Conservation (phyloP, 2,329 filamentous ascomycete species). For the Aspergillus sp. region DNA sequence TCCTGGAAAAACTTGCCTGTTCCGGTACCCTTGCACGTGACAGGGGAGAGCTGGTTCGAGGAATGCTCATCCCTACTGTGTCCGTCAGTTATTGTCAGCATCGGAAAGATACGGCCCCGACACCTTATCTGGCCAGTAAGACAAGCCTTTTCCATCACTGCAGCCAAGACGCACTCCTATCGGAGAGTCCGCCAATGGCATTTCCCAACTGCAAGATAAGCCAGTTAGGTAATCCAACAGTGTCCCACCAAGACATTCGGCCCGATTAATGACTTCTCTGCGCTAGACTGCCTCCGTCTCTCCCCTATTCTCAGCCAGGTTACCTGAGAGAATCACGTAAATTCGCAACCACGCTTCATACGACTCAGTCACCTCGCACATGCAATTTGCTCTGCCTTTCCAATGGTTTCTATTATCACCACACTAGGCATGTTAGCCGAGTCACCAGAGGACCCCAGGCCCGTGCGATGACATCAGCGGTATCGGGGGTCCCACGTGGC, state of each 20-base stretch:
- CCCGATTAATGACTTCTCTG: too few relatives aligned
- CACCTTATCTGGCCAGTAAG: not conserved
- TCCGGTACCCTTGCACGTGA: not conserved
- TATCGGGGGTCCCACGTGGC: constrained; percentile 1
- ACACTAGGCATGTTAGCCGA: not conserved
- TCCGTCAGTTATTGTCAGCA: too few relatives aligned
- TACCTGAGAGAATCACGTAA: not conserved
- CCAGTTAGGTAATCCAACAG: not conserved
- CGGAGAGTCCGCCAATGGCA: not conserved
- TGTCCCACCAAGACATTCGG: not conserved
- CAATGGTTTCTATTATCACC: not conserved
- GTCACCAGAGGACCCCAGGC: too few relatives aligned
- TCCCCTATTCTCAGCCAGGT: not conserved
- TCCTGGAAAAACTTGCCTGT: not conserved
- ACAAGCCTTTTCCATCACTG: constrained; percentile 1
- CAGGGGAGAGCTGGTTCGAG: not conserved
- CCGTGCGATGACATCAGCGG: not conserved
- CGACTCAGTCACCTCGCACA: not conserved
- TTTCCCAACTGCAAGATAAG: not conserved
- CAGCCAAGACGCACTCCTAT: not conserved
- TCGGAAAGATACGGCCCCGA: not conserved
- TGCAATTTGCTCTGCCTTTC: not conserved
- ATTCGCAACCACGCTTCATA: too few relatives aligned
- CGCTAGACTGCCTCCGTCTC: not conserved
- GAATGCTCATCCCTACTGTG: too few relatives aligned